A percentile compares a stretch with the other conserved stretches of the same genome.
Conservation (phyloP, 2,329 filamentous ascomycete genomes). For the Diaporthe nobilis region DNA sequence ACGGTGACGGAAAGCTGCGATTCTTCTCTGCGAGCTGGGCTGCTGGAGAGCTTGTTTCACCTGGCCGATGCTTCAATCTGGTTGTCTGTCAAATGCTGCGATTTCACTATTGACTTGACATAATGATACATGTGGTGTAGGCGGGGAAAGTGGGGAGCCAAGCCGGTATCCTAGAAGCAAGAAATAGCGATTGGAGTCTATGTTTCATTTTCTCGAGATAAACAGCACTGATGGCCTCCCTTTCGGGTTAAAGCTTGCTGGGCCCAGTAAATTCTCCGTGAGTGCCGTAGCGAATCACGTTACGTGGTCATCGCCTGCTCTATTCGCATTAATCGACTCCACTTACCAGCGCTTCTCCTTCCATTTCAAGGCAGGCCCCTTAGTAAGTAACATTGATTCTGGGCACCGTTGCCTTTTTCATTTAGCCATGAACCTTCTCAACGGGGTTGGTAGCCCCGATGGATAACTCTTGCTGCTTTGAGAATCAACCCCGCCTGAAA, state of each 20-base stretch:
- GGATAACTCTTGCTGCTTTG: not conserved
- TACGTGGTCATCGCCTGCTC: not conserved
- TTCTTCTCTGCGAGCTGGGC: too few species aligned
- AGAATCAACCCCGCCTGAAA: not conserved
- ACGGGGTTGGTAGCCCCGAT: not conserved
- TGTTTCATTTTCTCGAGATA: not conserved
- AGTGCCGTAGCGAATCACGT: not conserved
- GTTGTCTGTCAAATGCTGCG: too few species aligned
- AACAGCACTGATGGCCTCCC: not conserved
- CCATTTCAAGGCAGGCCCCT: not conserved
- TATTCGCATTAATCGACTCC: not conserved
- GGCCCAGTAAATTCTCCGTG: not conserved
- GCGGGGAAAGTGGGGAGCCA: not conserved
- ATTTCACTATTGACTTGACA: too few species aligned
- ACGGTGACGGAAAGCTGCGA: too few species aligned
- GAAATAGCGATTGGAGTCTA: too few species aligned
- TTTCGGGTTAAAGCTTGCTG: not conserved
- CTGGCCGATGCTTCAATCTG: too few species aligned
- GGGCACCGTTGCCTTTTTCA: constrained; percentile 1
- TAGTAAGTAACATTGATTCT: not conserved
- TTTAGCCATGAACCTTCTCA: constrained; percentile 9
- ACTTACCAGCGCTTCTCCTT: not conserved
- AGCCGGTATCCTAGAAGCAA: not conserved
- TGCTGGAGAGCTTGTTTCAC: too few species aligned
- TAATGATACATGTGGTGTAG: not conserved